Evolutionary conservation across 2,329 filamentous ascomycete species (phyloP).

Genomic region (Curvularia verruculosa): DNA sequence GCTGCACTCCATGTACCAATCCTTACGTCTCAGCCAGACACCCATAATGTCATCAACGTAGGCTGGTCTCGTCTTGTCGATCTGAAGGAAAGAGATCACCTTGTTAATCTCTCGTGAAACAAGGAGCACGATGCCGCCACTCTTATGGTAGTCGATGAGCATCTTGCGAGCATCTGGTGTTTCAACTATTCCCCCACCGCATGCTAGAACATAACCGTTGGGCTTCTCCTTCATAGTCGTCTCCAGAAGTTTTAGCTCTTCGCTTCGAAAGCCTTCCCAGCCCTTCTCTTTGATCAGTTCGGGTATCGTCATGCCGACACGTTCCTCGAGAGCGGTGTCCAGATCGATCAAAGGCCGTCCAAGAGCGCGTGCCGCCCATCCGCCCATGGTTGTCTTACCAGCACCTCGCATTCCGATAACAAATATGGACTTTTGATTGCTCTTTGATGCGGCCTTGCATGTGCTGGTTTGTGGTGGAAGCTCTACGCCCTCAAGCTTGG

Average conservation of each 20-base stretch:
- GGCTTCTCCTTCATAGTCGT: conserved; percentile 76
- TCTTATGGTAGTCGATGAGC: conserved; percentile 73
- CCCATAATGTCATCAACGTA: conserved; percentile 91
- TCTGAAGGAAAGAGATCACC: conserved; percentile 85
- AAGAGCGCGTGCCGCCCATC: conserved; percentile 79
- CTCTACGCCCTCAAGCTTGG: conserved; percentile 77
- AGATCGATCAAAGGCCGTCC: conserved; percentile 82
- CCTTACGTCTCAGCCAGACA: conserved; percentile 87
- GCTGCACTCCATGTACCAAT: conserved; percentile 90
- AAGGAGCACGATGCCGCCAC: conserved; percentile 82
- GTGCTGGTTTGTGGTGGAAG: conserved; percentile 44
- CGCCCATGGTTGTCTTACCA: conserved; percentile 91
- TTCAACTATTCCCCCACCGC: conserved; percentile 92
- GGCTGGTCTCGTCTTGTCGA: conserved; percentile 88
- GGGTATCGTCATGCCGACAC: conserved; percentile 77
- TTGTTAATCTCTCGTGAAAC: conserved; percentile 87
- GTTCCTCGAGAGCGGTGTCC: conserved; percentile 82
- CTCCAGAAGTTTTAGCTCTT: conserved; percentile 76
- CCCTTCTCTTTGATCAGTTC: conserved; percentile 79
- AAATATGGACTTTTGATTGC: conserved; percentile 73
- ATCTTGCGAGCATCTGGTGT: conserved; percentile 77
- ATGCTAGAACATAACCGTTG: conserved; percentile 83
- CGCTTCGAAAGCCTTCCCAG: conserved; percentile 86
- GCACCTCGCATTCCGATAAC: conserved; percentile 97
- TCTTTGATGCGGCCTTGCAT: conserved; percentile 32